Base-by-base conservation (phyloP, 768 basidiomycete genomes). In the Xanthoconium purpureum region DNA sequence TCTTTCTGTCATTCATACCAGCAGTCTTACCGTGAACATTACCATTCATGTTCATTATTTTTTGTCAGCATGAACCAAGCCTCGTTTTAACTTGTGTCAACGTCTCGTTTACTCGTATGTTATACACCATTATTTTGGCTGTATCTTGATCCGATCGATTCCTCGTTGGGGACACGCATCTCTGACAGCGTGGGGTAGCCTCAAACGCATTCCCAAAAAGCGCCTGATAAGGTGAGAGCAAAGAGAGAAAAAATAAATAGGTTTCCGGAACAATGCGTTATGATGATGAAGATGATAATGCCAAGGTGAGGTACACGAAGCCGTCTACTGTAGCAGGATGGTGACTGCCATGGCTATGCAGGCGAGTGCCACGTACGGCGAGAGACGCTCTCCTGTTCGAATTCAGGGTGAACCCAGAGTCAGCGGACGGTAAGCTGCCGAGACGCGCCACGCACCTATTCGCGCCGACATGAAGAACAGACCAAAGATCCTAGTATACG, bases 401-500 rank as follows among this genome's bases (percentile, higher is more conserved):
- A 40, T 32, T 7, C 17, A 24, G 24, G 24, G 24, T 4, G 4
- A 24, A 24, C 24, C 24, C 24, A 24, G 24, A 24, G 24, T 24
- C 24, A 24, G 24, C 24, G 4, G 24, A 24, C 24, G 24, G 24
- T 24, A 24, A 24, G 42, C 13, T 10, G 42, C 13, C n/a, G 6
- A n/a, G 13, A 49, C 6, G n/a, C 3, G 2, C 12, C 39, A 73
- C 83, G 56, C 66, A 93, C 94, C 97, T 78, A 99, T 94, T 49
- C 97, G 81, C 12, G 97, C 96, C 47, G 85, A 90, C 82, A 94
- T 99, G 82, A 90, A 98, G 72, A 98, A 89, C 11, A 98, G 71
- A 7, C 96, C 96, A 28, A 90, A 76, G 70, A 98, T 93, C 6
- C 96, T 98, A 54, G 6, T 6, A 11, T 4, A 37, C 6, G 39